These are phyloP conservation scores for Byssothecium circinans DNA, from an alignment of 2,329 filamentous ascomycete genomes.

Conservation along the genomic window DNA sequence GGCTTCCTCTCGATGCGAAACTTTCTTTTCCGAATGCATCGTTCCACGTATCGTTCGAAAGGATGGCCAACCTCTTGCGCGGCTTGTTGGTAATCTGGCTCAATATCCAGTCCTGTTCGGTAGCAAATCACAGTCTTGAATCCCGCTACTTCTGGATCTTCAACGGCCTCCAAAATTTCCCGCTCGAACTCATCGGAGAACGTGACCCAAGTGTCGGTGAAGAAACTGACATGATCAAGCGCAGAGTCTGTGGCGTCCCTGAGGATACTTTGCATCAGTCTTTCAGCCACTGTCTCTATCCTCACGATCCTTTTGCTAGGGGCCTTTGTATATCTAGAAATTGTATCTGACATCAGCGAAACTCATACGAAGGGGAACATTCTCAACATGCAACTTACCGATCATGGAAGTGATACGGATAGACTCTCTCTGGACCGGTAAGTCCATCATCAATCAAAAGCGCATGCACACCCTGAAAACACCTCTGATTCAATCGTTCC, in stretches of 20 bases:
- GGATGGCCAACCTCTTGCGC: slow-evolving; percentile 36
- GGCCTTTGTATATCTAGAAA: slow-evolving; percentile 58
- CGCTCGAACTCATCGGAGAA: slow-evolving; percentile 56
- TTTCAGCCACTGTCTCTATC: slow-evolving; percentile 71
- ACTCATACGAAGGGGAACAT: not conserved
- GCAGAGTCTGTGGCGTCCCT: slow-evolving; percentile 42
- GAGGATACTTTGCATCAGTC: slow-evolving; percentile 58
- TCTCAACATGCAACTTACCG: slow-evolving; percentile 21
- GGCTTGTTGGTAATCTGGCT: slow-evolving; percentile 48
- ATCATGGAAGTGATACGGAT: slow-evolving; percentile 61
- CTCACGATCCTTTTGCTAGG: slow-evolving; percentile 73
- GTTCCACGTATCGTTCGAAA: slow-evolving; percentile 47
- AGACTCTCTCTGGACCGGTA: slow-evolving; percentile 55
- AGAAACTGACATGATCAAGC: slow-evolving; percentile 35
- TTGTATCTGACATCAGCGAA: not conserved
- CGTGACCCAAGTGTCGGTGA: slow-evolving; percentile 43
- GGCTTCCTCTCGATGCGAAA: slow-evolving; percentile 63
- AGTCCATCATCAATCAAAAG: slow-evolving; percentile 80
- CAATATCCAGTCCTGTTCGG: slow-evolving; percentile 67
- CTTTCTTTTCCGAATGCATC: slow-evolving; percentile 41
- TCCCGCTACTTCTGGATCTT: slow-evolving; percentile 69
- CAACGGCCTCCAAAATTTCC: slow-evolving; percentile 59
- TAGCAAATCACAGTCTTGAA: slow-evolving; percentile 88
- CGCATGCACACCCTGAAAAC: slow-evolving; percentile 71
- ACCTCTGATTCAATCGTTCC: slow-evolving; percentile 62